Percentiles rank a stretch among this genome's conserved stretches.
phyloP scores from a whole-genome alignment of 1,284 basidiomycete species.

The Earliella scabrosa region DNA sequence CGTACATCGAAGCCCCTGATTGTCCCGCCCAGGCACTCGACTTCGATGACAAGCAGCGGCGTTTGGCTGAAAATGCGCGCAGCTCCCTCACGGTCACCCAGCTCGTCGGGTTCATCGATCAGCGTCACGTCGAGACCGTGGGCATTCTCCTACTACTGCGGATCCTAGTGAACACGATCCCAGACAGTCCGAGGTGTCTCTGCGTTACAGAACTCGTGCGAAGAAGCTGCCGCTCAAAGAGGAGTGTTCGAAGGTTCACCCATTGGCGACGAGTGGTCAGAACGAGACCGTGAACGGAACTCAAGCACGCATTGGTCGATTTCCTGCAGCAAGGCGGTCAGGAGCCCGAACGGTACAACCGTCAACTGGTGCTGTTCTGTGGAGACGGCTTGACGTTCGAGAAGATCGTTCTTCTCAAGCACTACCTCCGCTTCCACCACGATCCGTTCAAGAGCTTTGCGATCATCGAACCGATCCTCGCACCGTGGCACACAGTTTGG shows the following conservation, averaged over 20 bases:
- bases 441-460: neutral
- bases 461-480: neutral
- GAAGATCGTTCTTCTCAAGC: neutral
- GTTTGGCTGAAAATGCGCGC: neutral
- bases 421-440: neutral
- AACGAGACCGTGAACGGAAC: conserved; percentile 35
- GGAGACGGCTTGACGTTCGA: conserved; percentile 31
- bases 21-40: neutral
- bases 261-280: conserved; percentile 32
- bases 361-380: conserved; percentile 29
- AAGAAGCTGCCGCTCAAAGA: neutral
- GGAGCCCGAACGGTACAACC: conserved; percentile 13
- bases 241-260: conserved; percentile 9
- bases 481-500: neutral
- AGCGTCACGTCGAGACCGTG: neutral
- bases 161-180: neutral
- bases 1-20: neutral
- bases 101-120: neutral
- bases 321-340: conserved; percentile 37
- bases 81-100: neutral
- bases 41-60: neutral
- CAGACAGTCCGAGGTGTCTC: neutral
- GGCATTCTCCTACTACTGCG: neutral
- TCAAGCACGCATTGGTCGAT: conserved; percentile 35
- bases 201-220: neutral